Evolutionary conservation across 306 rosid species (phyloP).

Genomic region (Hippophae rhamnoides): DNA sequence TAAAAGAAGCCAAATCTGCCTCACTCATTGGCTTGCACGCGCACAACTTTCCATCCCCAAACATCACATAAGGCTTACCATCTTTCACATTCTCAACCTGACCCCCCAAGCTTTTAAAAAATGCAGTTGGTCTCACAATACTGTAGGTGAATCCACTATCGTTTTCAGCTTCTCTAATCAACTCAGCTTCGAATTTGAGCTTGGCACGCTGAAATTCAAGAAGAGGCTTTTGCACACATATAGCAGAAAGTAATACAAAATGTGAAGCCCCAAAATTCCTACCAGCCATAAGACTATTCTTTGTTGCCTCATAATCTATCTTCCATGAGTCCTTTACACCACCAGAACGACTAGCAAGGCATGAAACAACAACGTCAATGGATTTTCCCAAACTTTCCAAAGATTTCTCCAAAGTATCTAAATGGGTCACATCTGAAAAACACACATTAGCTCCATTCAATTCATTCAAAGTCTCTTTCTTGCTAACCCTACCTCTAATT

Average conservation of each 20-base stretch:
- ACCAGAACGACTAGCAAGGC: conserved; percentile 88
- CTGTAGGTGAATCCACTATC: conserved; percentile 61
- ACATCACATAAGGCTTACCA: conserved; percentile 98
- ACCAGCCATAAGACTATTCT: conserved; percentile 72
- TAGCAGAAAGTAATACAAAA: conserved; percentile 89
- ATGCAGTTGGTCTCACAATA: conserved; percentile 93
- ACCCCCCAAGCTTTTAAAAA: conserved; percentile 95
- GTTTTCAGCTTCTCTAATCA: conserved; percentile 47
- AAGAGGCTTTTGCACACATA: conserved; percentile 94
- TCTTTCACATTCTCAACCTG: conserved; percentile 95
- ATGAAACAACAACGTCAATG: conserved; percentile 83
- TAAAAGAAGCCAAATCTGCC: conserved; percentile 81
- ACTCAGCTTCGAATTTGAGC: conserved; percentile 78
- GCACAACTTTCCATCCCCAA: conserved; percentile 93
- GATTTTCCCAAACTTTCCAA: conserved; percentile 35
- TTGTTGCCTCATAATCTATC: conserved; percentile 94
- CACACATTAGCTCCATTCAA: conserved; percentile 70
- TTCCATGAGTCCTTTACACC: conserved; percentile 94
- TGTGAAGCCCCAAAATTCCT: conserved; percentile 76
- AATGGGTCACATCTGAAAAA: conserved; percentile 69
- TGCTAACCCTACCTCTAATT: conserved; percentile 47
- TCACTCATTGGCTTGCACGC: conserved; percentile 94
- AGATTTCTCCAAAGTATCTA: conserved; percentile 52
- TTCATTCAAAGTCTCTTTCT: conserved; percentile 46
- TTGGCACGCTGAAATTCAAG: conserved; percentile 91